These are phyloP conservation scores for Eucalyptus melliodora DNA, from an alignment of 345 rosid genomes.

Conservation along the genomic window DNA sequence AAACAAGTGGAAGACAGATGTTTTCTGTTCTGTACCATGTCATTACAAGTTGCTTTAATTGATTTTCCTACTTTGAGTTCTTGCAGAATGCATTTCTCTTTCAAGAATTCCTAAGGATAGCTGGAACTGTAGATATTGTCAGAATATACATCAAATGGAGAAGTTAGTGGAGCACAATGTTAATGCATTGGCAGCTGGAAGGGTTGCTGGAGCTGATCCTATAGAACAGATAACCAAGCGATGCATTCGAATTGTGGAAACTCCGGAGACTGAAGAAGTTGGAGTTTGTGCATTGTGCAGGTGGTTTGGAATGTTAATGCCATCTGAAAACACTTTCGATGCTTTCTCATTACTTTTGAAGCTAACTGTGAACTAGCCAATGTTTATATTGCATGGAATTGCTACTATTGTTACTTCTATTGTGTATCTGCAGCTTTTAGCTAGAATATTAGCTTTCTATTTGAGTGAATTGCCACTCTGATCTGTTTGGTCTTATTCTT, in stretches of 20 bases:
- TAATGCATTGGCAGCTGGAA: slow-evolving; percentile 88
- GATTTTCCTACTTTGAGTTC: not conserved
- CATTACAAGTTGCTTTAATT: not conserved
- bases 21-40: not conserved
- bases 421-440: not conserved
- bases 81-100: slow-evolving; percentile 48
- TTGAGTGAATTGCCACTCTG: not conserved
- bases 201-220: slow-evolving; percentile 84
- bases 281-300: slow-evolving; percentile 94
- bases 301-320: slow-evolving; percentile 11
- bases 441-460: not conserved
- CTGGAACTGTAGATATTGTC: slow-evolving; percentile 83
- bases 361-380: no score
- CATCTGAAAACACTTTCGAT: not conserved
- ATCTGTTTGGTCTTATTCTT: not conserved
- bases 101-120: slow-evolving; percentile 43
- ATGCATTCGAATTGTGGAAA: slow-evolving; percentile 78
- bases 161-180: slow-evolving; percentile 57
- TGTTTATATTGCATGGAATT: not conserved
- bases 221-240: slow-evolving; percentile 72
- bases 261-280: slow-evolving; percentile 32
- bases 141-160: slow-evolving; percentile 46
- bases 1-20: not conserved
- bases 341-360: not conserved
- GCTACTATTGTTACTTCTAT: not conserved